Evolutionary conservation across 208 protist species (phyloP), one percentile per base, ranked within the genome.

Genomic region (Leishmania martiniquensis): DNA sequence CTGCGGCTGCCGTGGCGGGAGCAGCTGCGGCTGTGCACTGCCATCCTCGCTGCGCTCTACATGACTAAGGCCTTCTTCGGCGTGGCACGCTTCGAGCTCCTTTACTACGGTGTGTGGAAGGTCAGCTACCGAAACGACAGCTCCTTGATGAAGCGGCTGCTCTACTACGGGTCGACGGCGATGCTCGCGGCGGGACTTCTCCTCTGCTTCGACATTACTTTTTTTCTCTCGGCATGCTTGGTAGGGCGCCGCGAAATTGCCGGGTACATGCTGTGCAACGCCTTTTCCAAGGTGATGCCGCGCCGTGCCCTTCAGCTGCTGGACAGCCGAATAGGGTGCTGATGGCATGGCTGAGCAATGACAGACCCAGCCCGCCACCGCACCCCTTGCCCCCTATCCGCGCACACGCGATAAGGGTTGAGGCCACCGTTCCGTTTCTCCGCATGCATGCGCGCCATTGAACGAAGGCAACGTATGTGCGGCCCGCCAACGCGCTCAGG

Each of bases 71-170:
- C 54, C 9, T 52, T 80, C 69, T 85, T 78, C 63, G 78, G 84
- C 45, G 72, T 72, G 59, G 45, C 76, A 57, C 78, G 81, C 44
- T 88, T 85, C 65, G 85, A 88, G 60, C 78, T 85, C 57, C 71
- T 85, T 32, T 88, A 88, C 75, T 82, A 88, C 60, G 74, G 78
- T 17, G 34, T 88, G 5, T 88, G 85, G 85, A 85, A 88, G 71
- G 34, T 77, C 5, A 66, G 76, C 39, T 85, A 81, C 76, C 73
- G 76, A 54, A 67, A 83, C 59, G 76, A 78, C 59, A 63, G 60
- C 34, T 72, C 75, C 65, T 63, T 59, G 29, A 55, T 60, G 65
- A 76, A 78, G 45, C 85, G 85, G 0, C 22, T 80, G 44, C 63
- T 80, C 15, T 88, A 88, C 81, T 88, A 88, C 81, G 69, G 55